phyloP scores from a whole-genome alignment of 2,329 filamentous ascomycete genomes.

The Ceratocystis albifundus region DNA sequence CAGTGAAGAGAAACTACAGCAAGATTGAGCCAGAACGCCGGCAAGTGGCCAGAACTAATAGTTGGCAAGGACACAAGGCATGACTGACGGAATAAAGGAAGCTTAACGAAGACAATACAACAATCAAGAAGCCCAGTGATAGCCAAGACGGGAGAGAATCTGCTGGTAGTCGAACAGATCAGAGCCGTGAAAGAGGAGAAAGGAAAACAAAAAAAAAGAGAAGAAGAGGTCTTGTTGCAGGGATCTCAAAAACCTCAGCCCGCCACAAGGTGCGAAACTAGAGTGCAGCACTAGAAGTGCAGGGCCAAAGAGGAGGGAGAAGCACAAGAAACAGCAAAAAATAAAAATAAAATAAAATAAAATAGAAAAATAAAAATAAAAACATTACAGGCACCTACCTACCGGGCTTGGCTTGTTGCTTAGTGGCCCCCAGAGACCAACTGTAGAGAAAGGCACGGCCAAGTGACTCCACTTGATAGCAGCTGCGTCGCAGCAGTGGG shows the following conservation, averaged over 20 bases:
- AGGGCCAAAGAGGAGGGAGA: not conserved
- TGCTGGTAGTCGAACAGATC: not conserved
- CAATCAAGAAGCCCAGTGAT: slow-evolving; percentile 8
- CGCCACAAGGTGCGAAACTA: not conserved
- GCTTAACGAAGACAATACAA: not conserved
- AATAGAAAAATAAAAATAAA: too few relatives aligned
- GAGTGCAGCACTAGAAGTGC: not conserved
- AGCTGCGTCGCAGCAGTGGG: not conserved
- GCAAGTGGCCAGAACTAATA: slow-evolving; percentile 20
- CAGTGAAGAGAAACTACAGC: not conserved
- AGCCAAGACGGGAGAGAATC: slow-evolving; percentile 19
- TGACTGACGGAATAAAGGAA: slow-evolving; percentile 6
- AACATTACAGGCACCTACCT: too few relatives aligned
- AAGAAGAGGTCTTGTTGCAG: not conserved
- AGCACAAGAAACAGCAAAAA: not conserved
- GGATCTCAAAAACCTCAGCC: not conserved
- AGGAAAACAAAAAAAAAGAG: not conserved
- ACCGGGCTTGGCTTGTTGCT: too few relatives aligned
- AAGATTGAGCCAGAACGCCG: slow-evolving; percentile 14
- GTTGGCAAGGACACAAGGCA: slow-evolving; percentile 16
- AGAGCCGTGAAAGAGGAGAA: not conserved
- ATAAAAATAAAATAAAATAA: too few relatives aligned
- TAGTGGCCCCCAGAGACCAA: not conserved
- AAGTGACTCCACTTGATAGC: not conserved
- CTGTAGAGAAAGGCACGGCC: not conserved